A percentile compares a stretch with the other conserved stretches of the same genome.
phyloP scores from a whole-genome alignment of 768 basidiomycete genomes.

The Boletus rubescentipes region DNA sequence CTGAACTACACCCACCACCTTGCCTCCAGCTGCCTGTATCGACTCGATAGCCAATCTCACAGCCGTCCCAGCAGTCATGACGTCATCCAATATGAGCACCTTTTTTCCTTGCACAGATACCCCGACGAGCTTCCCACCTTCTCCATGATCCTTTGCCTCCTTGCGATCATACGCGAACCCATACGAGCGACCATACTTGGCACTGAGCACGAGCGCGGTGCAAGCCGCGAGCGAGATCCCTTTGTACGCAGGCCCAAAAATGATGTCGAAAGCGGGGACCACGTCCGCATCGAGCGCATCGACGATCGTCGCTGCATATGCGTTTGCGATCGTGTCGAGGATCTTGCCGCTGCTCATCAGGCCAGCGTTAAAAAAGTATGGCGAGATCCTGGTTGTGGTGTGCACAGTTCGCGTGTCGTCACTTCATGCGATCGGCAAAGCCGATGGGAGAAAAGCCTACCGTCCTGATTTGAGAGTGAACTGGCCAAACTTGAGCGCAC shows the following conservation, averaged over 20 bases:
- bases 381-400: constrained; percentile 60
- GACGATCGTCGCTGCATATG: constrained; percentile 83
- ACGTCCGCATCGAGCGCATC: constrained; percentile 32
- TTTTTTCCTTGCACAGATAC: constrained; percentile 74
- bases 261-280: constrained; percentile 63
- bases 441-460: constrained; percentile 43
- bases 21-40: constrained; percentile 65
- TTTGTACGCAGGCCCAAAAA: constrained; percentile 98
- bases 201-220: constrained; percentile 72
- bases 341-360: constrained; percentile 82
- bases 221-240: constrained; percentile 91
- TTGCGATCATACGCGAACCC: constrained; percentile 94
- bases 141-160: constrained; percentile 94
- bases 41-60: constrained; percentile 80
- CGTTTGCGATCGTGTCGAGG: constrained; percentile 70
- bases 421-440: not conserved
- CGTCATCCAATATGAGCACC: constrained; percentile 93
- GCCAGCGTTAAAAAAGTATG: constrained; percentile 97
- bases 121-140: constrained; percentile 91
- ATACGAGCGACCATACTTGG: constrained; percentile 60
- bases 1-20: constrained; percentile 87
- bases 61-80: constrained; percentile 92
- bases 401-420: not conserved
- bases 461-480: constrained; percentile 96
- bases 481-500: constrained; percentile 84